Evolutionary conservation across 148 eudicot species (phyloP), one percentile per base, ranked within the genome.

Genomic region (Vaccinium macrocarpon): DNA sequence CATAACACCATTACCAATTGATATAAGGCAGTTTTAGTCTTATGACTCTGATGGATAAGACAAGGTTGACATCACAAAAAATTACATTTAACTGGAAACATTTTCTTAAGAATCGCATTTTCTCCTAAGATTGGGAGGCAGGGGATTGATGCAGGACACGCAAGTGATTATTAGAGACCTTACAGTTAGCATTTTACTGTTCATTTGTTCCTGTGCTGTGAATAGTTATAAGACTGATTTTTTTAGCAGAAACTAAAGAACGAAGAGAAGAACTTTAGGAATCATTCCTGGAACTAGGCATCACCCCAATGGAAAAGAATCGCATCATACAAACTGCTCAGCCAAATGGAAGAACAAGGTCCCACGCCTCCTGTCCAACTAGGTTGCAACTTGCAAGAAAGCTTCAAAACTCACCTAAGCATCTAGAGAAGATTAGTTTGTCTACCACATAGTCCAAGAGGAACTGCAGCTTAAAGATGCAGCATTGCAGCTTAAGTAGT

Each of bases 1-100:
- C 82, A 80, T 29, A 59, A 21, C 23, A 21, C 71, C 71, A 57
- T 7, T 35, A 80, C 16, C 64, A 82, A 81, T 19, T 70, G 59
- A 70, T 49, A 70, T 11, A 51, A 82, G 78, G 77, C 14, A 82
- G 2, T 8, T 12, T 18, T 68, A 66, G 59, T 29, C 32, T 14
- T 46, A 25, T 25, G 61, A 56, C 25, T 1, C 27, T 25, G 25
- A 82, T 32, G 35, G 35, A 32, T 32, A 32, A 32, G 35, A 32
- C 49, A 68, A 82, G 61, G 59, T 68, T 68, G 19, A 68, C 55
- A 82, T 16, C 62, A 16, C 57, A 25, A 10, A 42, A 16, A 81
- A 5, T 3, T 49, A 21, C 46, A 27, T 29, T 78, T 16, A 78
- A 52, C 32, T 35, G 29, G 51, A 35, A 35, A 21, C 11, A 35